Evolutionary conservation across 345 rosid genomes (phyloP).

Genomic region (Murraya paniculata): DNA sequence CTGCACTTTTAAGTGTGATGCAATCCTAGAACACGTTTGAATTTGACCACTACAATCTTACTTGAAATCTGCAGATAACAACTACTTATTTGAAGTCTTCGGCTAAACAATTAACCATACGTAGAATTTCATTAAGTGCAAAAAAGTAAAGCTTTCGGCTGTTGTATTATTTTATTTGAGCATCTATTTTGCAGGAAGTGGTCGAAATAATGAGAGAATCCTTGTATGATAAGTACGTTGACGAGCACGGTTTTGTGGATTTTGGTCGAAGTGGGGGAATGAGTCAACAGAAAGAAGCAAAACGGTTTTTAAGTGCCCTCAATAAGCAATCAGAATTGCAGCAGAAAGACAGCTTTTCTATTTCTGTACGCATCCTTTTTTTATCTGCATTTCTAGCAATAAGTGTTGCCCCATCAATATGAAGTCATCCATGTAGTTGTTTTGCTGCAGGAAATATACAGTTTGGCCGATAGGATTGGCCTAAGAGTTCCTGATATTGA

Average conservation of each 20-base stretch:
- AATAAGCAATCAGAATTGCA: constrained; percentile 83
- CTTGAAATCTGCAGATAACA: not conserved
- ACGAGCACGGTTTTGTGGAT: constrained; percentile 91
- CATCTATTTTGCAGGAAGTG: constrained; percentile 62
- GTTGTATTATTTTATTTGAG: not conserved
- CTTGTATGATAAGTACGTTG: constrained; percentile 80
- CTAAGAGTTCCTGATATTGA: constrained; percentile 89
- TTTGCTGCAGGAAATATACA: constrained; percentile 77
- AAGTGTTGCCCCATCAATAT: constrained; percentile 3
- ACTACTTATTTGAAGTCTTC: not conserved
- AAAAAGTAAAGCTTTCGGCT: not conserved
- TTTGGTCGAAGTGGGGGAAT: constrained; percentile 92
- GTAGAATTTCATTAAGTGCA: not conserved
- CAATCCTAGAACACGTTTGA: not conserved
- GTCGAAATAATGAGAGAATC: constrained; percentile 98
- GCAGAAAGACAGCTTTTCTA: constrained; percentile 81
- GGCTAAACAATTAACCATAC: not conserved
- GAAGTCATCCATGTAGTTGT: not conserved
- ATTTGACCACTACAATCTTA: not conserved
- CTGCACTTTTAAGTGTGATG: not conserved
- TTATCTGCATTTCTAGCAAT: constrained; percentile 12
- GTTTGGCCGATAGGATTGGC: constrained; percentile 86
- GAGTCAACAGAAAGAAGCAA: constrained; percentile 98
- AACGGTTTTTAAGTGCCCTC: constrained; percentile 83
- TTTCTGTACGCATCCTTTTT: constrained; percentile 52